Evolutionary conservation across 2,329 filamentous ascomycete species (phyloP), one percentile per base, ranked within the genome.

Genomic region (Stagonosporopsis chrysanthemi): DNA sequence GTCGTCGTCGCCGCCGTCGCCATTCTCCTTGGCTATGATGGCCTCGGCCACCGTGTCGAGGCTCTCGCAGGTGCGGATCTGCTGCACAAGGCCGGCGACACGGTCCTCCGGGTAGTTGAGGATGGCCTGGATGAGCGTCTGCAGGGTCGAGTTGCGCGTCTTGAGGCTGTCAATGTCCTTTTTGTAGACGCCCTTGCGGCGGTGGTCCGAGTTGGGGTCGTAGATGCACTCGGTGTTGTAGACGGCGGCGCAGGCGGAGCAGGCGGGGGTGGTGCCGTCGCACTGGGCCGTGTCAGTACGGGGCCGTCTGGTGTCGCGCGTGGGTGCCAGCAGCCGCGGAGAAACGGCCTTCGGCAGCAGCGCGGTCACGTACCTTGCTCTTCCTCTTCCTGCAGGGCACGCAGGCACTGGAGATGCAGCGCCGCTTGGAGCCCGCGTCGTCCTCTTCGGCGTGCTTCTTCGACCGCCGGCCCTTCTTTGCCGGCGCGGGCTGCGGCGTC

Each of bases 141-240:
- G 91, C 52, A 98, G 81, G 1, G 94, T 98, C 33, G 91, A 91
- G 70, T 89, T 92, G 61, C 88, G 88, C 22, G 92, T 93, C 79
- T 96, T 96, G 75, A 94, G 84, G 71, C 86, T 91, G 75, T 97
- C 93, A 23, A 90, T 87, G 76, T 97, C 95, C 77, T 97, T 92
- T 71, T 94, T 93, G 77, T 98, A 98, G 45, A 98, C 95, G 58
- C 95, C 95, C 76, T 98, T 98, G 47, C 95, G 89, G 46, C 95
- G 90, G 75, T 97, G 93, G 75, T 99, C 95, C 56, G 93, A 97
- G 73, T 93, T 96, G 3, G 93, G 94, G 73, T 98, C 94, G 81
- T 98, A 98, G 64, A 97, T 84, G 75, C 95, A 97, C 79, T 90
- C 87, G 45, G 91, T 95, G 60, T 87, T 86, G 74, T 99, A 98